A percentile compares a stretch with the other conserved stretches of the same genome.
Conservation (phyloP, 371 early-diverging fungal species). For the Phascolomyces articulosus region DNA sequence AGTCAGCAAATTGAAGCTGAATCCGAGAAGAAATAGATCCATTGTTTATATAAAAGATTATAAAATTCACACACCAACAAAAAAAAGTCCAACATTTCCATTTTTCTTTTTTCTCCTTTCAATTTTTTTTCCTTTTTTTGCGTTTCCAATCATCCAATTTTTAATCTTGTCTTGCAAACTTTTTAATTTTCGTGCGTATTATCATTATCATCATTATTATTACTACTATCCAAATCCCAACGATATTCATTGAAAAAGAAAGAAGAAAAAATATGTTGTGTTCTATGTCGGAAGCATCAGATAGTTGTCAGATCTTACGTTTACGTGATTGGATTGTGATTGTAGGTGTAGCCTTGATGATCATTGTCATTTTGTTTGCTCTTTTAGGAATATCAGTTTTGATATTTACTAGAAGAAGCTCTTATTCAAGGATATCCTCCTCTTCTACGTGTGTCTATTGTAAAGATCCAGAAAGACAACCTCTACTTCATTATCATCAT, state of each 20-base stretch:
- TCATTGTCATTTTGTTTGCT: neutral
- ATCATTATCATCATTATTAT: neutral
- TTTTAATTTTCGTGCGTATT: too few species aligned
- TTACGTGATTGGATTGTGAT: neutral
- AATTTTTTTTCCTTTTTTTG: neutral
- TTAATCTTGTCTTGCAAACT: too few species aligned
- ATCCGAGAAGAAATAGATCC: slow-evolving; percentile 41
- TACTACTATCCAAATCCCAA: too few species aligned
- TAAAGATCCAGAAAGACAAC: slow-evolving; percentile 25
- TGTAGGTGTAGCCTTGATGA: neutral
- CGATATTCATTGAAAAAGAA: too few species aligned
- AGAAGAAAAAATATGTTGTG: neutral
- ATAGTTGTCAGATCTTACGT: neutral
- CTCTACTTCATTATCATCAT: slow-evolving; percentile 2
- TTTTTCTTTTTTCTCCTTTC: slow-evolving; percentile 3
- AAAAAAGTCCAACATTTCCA: neutral
- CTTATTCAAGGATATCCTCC: too few species aligned
- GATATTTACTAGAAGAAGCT: neutral
- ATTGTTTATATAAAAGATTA: slow-evolving; percentile 12
- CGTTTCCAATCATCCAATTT: too few species aligned
- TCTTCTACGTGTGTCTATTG: neutral
- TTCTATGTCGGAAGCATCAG: neutral
- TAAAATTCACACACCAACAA: slow-evolving; percentile 9
- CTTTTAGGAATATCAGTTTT: neutral
- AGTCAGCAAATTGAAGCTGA: slow-evolving; percentile 36